Percentiles rank a stretch among this genome's conserved stretches.
These are phyloP conservation scores for Globisporangium orthogonon DNA, from an alignment of 352 stramenopile genomes.

Conservation along the genomic window DNA sequence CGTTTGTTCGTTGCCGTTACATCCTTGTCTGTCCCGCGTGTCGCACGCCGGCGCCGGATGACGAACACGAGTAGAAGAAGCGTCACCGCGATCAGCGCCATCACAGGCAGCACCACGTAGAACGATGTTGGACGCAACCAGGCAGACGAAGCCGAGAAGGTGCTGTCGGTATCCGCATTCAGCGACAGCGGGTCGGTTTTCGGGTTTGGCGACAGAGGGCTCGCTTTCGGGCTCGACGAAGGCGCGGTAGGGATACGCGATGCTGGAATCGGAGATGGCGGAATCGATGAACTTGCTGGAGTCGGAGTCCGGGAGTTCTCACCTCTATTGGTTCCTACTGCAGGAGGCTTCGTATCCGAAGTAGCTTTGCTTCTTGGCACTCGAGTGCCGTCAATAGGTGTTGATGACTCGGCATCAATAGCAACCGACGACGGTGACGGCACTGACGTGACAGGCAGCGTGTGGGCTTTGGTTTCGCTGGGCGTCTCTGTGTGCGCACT, in stretches of 20 bases:
- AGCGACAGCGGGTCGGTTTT: not conserved
- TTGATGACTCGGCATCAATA: too few species aligned
- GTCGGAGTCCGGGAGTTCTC: too few species aligned
- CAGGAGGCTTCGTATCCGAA: too few species aligned
- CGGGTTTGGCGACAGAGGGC: not conserved
- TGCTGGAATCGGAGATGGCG: not conserved
- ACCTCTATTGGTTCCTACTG: too few species aligned
- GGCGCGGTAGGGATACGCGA: not conserved
- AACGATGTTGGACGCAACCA: constrained; percentile 8
- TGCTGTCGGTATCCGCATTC: not conserved
- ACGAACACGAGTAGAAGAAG: constrained; percentile 7
- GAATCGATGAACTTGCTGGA: too few species aligned
- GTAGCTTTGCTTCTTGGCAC: too few species aligned
- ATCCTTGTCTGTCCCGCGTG: not conserved
- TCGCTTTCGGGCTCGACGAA: not conserved
- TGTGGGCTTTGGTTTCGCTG: not conserved
- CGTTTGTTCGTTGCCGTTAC: constrained; percentile 1
- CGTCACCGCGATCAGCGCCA: constrained; percentile 7
- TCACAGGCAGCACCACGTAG: constrained; percentile 13
- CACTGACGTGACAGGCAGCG: not conserved
- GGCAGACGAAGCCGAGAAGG: not conserved
- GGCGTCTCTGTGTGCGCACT: not conserved
- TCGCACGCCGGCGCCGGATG: constrained; percentile 2
- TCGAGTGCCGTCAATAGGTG: too few species aligned
- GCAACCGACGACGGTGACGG: not conserved